Base-by-base conservation (phyloP, 148 eudicot genomes). In the Arctostaphylos glauca region DNA sequence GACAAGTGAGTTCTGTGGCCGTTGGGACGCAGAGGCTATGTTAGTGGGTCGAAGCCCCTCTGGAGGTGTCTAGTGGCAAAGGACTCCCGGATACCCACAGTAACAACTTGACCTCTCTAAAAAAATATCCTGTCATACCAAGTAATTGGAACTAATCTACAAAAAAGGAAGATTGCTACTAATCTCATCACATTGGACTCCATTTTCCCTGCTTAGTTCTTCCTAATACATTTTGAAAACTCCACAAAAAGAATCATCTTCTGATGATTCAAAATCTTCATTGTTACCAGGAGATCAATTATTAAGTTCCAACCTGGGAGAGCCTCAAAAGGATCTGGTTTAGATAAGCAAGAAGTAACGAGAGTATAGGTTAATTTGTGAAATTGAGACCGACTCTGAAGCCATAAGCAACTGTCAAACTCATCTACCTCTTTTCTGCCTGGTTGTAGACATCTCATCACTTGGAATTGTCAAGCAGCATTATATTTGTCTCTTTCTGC, bases 321-420 rank as follows among this genome's bases (percentile, higher is more conserved):
- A 16, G 41, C 58, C n/a, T 50, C 54, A 74, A 50, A 47, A 46
- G 15, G 10, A 14, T 59, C 48, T 43, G 49, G 43, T n/a, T n/a
- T 53, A 50, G 58, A 23, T 75, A 5, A 50, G n/a, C 77, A 74
- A 50, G 59, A 75, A 21, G 10, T 75, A 50, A 9, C 9, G 3
- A 50, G n/a, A 50, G n/a, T 21, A 75, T 50, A 31, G 79, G 53
- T 54, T 64, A 77, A 21, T 77, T 53, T 78, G 52, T 43, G 52
- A 59, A 23, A 10, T 13, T 64, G 10, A n/a, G 70, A 23, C 3
- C 47, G 19, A 23, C 21, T 52, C 14, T 12, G 60, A 76, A 77
- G 80, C 44, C 13, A 48, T 16, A 55, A 38, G 14, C 44, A 14
- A 41, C 9, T 77, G 67, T 19, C 18, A 59, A 62, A 43, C 64